Base-by-base conservation (phyloP, 768 basidiomycete genomes). In the Suillus clintonianus region DNA sequence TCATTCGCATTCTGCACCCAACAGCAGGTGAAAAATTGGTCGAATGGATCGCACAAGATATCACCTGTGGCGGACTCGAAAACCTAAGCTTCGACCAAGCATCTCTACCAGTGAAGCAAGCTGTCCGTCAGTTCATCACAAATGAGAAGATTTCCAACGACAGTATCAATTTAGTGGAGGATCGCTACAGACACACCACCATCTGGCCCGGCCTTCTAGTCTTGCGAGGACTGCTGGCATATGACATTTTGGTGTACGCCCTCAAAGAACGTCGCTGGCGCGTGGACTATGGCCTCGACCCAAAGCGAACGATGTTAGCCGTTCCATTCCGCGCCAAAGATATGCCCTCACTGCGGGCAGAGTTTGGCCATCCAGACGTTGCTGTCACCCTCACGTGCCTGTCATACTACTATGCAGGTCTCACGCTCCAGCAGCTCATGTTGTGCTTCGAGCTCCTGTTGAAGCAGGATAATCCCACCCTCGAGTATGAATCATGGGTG, bases 121-220 rank as follows among this genome's bases (percentile, higher is more conserved):
- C 67, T 0, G 67, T 77, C 36, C 58, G n/a, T 45, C 50, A 19
- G 5, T 79, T 78, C 48, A 68, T 78, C 59, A 70, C 65, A 0
- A 47, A 7, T 30, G 56, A 66, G 22, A 43, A 67, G 2, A 39
- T 69, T 17, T 14, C 51, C 48, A 19, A 53, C 0, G 11, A 17
- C 8, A n/a, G 24, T 1, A 30, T 62, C 10, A 55, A 27, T 37
- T 5, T 62, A 10, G 67, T 74, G 4, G 36, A 69, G 57, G 51
- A 63, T 4, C 57, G 65, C 17, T 22, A 32, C 55, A 30, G 60
- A 13, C 6, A 48, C 22, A 48, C 47, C 3, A 48, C 1, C 2
- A 7, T 24, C 3, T 48, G 47, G 47, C 47, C 47, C 6, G 5
- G 47, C 47, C 47, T 48, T 14, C 47, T 48, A 24, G 47, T 48